Evolutionary conservation across 805 yeast genomes (phyloP).

Genomic region (Starmera caribaea): DNA sequence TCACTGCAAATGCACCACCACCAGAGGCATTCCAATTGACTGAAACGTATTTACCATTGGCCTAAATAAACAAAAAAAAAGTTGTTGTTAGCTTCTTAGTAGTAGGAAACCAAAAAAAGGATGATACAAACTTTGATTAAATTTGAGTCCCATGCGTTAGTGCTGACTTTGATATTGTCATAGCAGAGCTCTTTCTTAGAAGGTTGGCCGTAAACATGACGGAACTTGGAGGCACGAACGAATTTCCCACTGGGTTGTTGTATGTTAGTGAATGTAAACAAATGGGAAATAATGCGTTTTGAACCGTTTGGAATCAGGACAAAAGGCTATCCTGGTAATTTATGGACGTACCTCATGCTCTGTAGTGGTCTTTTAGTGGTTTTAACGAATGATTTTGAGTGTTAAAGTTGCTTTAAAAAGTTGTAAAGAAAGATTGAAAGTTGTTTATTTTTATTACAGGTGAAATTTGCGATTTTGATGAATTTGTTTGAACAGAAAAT

Average conservation of each 20-base stretch:
- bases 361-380: neutral
- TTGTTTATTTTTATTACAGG: no score
- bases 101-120: no score
- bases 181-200: constrained; percentile 39
- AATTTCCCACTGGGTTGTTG: constrained; percentile 56
- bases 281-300: no score
- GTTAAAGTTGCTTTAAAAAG: no score
- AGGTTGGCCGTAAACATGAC: constrained; percentile 94
- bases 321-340: no score
- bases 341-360: neutral
- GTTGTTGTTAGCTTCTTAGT: neutral
- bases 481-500: no score
- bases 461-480: no score
- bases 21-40: constrained; percentile 94
- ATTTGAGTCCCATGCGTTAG: constrained; percentile 96
- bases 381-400: no score
- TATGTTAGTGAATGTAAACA: neutral
- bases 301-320: no score
- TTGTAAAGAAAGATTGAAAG: no score
- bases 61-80: constrained; percentile 15
- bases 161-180: constrained; percentile 55
- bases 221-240: constrained; percentile 93
- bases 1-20: constrained; percentile 95
- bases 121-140: constrained; percentile 46
- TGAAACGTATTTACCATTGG: constrained; percentile 78